Conservation (phyloP, 805 yeast genomes). For the Metschnikowia peoriensis region DNA sequence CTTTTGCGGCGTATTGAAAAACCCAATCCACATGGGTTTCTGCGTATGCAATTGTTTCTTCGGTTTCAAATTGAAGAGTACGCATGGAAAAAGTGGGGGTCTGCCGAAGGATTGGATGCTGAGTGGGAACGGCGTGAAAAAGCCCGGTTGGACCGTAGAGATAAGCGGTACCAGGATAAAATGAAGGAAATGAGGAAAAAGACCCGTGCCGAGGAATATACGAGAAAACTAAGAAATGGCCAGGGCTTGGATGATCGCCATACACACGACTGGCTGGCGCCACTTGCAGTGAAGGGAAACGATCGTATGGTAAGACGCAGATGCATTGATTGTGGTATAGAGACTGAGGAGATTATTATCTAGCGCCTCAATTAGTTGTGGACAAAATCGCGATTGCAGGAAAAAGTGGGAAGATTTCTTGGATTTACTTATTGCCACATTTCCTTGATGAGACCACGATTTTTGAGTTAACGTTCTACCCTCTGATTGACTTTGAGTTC, state of each 20-base stretch:
- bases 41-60: constrained; percentile 88
- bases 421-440: too few relatives aligned
- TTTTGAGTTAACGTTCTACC: too few relatives aligned
- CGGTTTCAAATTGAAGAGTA: constrained; percentile 91
- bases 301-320: constrained; percentile 49
- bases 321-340: constrained; percentile 80
- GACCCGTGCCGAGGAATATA: constrained; percentile 88
- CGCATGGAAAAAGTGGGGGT: constrained; percentile 94
- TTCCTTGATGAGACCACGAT: too few relatives aligned
- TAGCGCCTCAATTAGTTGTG: constrained; percentile 8
- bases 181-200: constrained; percentile 84
- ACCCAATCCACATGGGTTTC: constrained; percentile 92
- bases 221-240: constrained; percentile 63
- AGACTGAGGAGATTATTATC: constrained; percentile 70
- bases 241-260: constrained; percentile 58
- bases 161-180: constrained; percentile 73
- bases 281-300: constrained; percentile 42
- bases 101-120: constrained; percentile 80
- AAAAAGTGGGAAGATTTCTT: too few relatives aligned
- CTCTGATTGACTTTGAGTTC: background rate
- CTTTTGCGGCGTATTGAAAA: constrained; percentile 78
- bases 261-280: constrained; percentile 70
- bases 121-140: constrained; percentile 88
- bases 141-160: constrained; percentile 67
- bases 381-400: too few relatives aligned